These are phyloP conservation scores for Punctularia strigosozonata DNA, from an alignment of 768 basidiomycete genomes.

Conservation along the genomic window DNA sequence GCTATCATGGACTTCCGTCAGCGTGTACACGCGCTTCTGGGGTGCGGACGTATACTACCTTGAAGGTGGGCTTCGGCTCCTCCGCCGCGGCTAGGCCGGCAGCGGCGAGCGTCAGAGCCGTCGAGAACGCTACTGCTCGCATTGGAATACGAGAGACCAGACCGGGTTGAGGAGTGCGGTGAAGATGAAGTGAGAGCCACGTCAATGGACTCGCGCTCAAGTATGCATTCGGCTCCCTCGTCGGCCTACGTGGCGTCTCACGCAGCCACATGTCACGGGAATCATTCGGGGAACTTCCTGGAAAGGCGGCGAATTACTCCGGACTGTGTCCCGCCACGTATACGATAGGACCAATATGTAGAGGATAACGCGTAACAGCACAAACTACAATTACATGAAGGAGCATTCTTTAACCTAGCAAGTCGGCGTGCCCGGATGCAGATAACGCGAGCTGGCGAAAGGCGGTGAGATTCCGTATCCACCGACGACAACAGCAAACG, in stretches of 20 bases:
- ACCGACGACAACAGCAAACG: slow-evolving; percentile 18
- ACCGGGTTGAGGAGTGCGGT: slow-evolving; percentile 27
- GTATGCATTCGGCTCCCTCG: too few relatives aligned
- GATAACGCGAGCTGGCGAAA: slow-evolving; percentile 70
- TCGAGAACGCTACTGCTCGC: slow-evolving; percentile 82
- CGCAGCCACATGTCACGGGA: too few relatives aligned
- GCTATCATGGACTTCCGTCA: slow-evolving; percentile 27
- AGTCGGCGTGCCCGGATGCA: slow-evolving; percentile 91
- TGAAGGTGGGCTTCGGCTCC: slow-evolving; percentile 56
- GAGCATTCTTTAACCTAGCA: slow-evolving; percentile 44
- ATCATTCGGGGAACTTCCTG: too few relatives aligned
- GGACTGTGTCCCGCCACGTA: too few relatives aligned
- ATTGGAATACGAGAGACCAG: slow-evolving; percentile 65
- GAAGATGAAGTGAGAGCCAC: slow-evolving; percentile 27
- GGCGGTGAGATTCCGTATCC: slow-evolving; percentile 4
- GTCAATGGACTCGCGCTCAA: too few relatives aligned
- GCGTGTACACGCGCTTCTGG: slow-evolving; percentile 1
- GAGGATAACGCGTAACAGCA: neutral
- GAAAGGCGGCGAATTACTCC: too few relatives aligned
- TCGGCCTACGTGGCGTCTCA: too few relatives aligned
- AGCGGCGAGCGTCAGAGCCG: slow-evolving; percentile 55
- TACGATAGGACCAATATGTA: too few relatives aligned
- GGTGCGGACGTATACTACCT: slow-evolving; percentile 28
- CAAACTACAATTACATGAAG: slow-evolving; percentile 11
- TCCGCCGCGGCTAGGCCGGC: slow-evolving; percentile 46